phyloP scores from a whole-genome alignment of 129 eudicot genomes.

The Dittrichia graveolens region DNA sequence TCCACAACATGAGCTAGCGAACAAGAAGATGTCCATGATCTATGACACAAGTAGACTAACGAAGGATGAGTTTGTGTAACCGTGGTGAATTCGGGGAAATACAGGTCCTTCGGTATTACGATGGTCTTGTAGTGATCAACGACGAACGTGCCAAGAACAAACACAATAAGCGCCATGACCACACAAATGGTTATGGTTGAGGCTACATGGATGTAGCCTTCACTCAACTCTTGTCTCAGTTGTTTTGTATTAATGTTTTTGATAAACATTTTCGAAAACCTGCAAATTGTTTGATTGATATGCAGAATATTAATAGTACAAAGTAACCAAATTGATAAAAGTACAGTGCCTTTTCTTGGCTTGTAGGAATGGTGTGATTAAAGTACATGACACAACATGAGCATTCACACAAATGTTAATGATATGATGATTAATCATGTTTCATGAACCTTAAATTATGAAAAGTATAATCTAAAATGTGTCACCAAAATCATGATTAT shows the following conservation, averaged over 20 bases:
- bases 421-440: conserved; percentile 5
- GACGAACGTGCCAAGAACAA: conserved; percentile 56
- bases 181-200: conserved; percentile 57
- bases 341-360: conserved; percentile 20
- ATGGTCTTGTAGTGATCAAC: conserved; percentile 42
- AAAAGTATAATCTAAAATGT: neutral
- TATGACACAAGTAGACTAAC: conserved; percentile 26
- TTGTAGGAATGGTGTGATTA: conserved; percentile 34
- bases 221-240: conserved; percentile 29
- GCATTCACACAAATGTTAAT: conserved; percentile 23
- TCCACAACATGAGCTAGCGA: conserved; percentile 1
- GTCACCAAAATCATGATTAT: conserved; percentile 3
- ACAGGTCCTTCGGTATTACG: conserved; percentile 50
- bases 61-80: conserved; percentile 30
- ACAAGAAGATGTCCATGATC: conserved; percentile 23
- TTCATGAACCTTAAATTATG: conserved; percentile 6
- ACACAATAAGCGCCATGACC: conserved; percentile 48
- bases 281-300: neutral
- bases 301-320: conserved; percentile 8
- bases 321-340: neutral
- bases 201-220: conserved; percentile 49
- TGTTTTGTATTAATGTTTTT: conserved; percentile 21
- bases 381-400: conserved; percentile 18
- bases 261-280: conserved; percentile 1
- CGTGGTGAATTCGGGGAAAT: conserved; percentile 45